Percentiles rank a stretch among this genome's conserved stretches.
Evolutionary conservation across 192 early-diverging fungal genomes (phyloP).

Genomic region (Linderina pennispora): DNA sequence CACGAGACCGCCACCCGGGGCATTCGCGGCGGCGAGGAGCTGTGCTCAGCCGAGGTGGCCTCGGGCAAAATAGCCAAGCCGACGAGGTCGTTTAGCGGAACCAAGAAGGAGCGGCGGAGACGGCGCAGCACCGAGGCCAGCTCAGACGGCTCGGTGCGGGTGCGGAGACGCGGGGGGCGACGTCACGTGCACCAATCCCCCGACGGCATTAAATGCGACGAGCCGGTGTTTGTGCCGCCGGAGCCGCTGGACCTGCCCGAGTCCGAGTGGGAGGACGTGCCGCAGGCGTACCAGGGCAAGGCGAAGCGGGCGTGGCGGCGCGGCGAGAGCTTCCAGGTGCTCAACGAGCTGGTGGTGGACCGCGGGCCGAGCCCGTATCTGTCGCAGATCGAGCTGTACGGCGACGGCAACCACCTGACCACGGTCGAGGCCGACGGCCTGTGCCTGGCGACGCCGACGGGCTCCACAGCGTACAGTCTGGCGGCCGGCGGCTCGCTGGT

Average conservation of each 20-base stretch:
- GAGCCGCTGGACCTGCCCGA: conserved; percentile 2
- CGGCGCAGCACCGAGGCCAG: no score
- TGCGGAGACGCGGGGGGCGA: no score
- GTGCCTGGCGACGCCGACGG: conserved; percentile 91
- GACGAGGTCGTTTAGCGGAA: conserved; percentile 8
- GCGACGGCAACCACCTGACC: conserved; percentile 82
- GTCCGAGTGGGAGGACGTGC: conserved; percentile 47
- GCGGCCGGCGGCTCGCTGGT: conserved; percentile 94
- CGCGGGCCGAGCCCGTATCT: conserved; percentile 91
- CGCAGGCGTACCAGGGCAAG: conserved; percentile 46
- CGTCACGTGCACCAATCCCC: background rate
- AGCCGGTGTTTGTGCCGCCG: background rate
- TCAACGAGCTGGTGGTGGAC: conserved; percentile 95
- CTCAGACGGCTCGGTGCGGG: no score
- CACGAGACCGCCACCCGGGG: conserved; percentile 38
- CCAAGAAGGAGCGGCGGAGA: background rate
- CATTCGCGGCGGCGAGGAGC: conserved; percentile 19
- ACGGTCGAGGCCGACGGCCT: conserved; percentile 96
- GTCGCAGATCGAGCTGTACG: conserved; percentile 80
- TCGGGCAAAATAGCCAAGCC: conserved; percentile 21
- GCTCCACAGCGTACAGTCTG: conserved; percentile 82
- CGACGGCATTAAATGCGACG: background rate
- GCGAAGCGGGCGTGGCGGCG: conserved; percentile 47
- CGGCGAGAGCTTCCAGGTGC: conserved; percentile 75
- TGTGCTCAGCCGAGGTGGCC: conserved; percentile 40